Evolutionary conservation across 495 filamentous ascomycete genomes (phyloP), one percentile per base, ranked within the genome.

Genomic region (Tuber umbilicatum): DNA sequence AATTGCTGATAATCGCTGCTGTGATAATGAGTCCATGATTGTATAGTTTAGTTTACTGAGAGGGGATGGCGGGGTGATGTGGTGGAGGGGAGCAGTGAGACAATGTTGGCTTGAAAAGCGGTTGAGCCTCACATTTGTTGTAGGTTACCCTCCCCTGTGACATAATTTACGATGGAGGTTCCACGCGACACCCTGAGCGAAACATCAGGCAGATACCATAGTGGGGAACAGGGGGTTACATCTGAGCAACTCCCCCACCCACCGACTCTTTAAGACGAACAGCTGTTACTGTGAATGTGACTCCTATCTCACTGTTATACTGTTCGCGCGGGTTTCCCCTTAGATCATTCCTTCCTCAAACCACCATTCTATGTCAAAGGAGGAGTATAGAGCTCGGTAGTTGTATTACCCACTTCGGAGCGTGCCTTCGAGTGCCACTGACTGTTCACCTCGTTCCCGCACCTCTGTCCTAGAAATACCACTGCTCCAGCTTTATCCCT

Each of bases 1-100:
- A 27, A 97, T 91, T 70, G 87, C 91, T 23, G 92, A 91, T 75
- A 97, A 86, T 82, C 94, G 91, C 23, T 87, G 85, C n/a, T 87
- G 85, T 0, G 91, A 90, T 70, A 94, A 84, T 4, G 90, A 90
- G 83, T 88, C 92, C 78, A 78, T 73, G 78, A 76, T 41, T 60
- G 35, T 37, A 68, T 47, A n/a, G n/a, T 9, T 47, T 47, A n/a
- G n/a, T 9, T 47, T 37, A 21, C 31, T 60, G 47, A 37, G 45
- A 69, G 70, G 19, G 35, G n/a, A 73, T 39, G 43, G 10, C 10
- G 31, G 55, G 55, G 27, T 19, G 55, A 64, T 64, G 4, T 64
- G 27, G 27, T 64, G 55, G 55, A 35, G 31, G 55, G 55, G 55
- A 64, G 7, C 27, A 5, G 27, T 35, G 55, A 35, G 55, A 19